phyloP scores from a whole-genome alignment of 1,139 yeast species.

The Hyphopichia burtonii region DNA sequence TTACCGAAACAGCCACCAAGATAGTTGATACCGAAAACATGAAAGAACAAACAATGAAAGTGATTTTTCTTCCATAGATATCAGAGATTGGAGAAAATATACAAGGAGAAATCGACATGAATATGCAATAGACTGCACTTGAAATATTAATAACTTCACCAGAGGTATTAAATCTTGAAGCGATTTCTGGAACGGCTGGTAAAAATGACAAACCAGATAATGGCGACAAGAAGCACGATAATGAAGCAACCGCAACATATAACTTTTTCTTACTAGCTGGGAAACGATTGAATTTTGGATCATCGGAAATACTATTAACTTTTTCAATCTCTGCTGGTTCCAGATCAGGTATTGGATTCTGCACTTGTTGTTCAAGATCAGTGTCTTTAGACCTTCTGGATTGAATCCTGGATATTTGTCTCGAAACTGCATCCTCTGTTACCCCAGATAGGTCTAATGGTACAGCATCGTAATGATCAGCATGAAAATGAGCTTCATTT shows the following conservation, averaged over 20 bases:
- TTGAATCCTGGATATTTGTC: constrained; percentile 15
- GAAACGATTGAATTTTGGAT: constrained; percentile 10
- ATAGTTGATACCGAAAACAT: constrained; percentile 32
- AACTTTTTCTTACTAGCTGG: constrained; percentile 10
- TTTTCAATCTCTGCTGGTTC: background rate
- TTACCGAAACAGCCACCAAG: constrained; percentile 44
- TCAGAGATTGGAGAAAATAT: constrained; percentile 48
- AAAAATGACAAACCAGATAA: constrained; percentile 41
- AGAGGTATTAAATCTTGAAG: constrained; percentile 42
- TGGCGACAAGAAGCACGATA: constrained; percentile 40
- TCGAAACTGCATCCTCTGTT: constrained; percentile 17
- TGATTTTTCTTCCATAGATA: constrained; percentile 47
- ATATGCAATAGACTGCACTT: constrained; percentile 47
- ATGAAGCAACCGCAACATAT: constrained; percentile 15
- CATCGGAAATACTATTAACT: constrained; percentile 7
- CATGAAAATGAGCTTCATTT: background rate
- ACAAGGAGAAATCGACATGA: constrained; percentile 53
- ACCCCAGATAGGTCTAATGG: constrained; percentile 15
- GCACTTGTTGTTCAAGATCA: background rate
- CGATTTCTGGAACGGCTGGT: constrained; percentile 52
- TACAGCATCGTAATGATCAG: constrained; percentile 10
- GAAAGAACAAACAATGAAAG: constrained; percentile 36
- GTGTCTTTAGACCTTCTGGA: constrained; percentile 12
- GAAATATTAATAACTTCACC: constrained; percentile 46
- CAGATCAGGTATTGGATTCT: background rate